Evolutionary conservation across 768 basidiomycete species (phyloP).

Genomic region (Fomitopsis pulvina): DNA sequence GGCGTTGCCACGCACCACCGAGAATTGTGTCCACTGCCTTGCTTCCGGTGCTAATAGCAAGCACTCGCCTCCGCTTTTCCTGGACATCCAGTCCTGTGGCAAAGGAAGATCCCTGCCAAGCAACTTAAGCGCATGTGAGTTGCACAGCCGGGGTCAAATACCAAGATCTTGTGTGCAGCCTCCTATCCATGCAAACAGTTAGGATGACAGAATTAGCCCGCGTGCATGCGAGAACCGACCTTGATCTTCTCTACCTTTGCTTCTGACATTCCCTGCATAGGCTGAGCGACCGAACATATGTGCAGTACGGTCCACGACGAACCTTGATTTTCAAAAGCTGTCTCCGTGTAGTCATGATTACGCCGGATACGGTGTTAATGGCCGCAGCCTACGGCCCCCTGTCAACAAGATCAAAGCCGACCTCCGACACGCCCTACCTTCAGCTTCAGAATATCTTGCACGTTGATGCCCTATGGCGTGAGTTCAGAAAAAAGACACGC

Average conservation of each 20-base stretch:
- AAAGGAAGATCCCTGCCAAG: conserved; percentile 77
- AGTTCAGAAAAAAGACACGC: neutral
- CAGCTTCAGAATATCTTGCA: conserved; percentile 91
- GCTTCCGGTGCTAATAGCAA: conserved; percentile 86
- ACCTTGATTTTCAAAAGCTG: conserved; percentile 95
- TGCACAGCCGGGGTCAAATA: conserved; percentile 23
- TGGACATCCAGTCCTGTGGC: conserved; percentile 89
- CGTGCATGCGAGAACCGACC: conserved; percentile 30
- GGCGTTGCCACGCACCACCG: conserved; percentile 70
- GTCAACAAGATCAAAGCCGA: conserved; percentile 7
- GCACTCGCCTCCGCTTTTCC: conserved; percentile 74
- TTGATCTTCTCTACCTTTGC: conserved; percentile 98
- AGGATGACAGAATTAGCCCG: neutral
- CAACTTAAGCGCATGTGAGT: neutral
- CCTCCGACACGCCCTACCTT: conserved; percentile 42
- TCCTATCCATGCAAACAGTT: conserved; percentile 43
- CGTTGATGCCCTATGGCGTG: conserved; percentile 73
- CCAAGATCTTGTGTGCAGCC: conserved; percentile 83
- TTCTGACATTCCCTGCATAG: conserved; percentile 81
- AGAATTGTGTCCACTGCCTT: conserved; percentile 86
- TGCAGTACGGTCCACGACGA: conserved; percentile 4
- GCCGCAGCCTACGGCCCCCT: conserved; percentile 51
- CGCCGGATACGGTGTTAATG: conserved; percentile 80
- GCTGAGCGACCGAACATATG: conserved; percentile 3
- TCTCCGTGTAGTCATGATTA: conserved; percentile 86